Evolutionary conservation across 345 rosid species (phyloP).

Genomic region (Moricandia moricandioides): DNA sequence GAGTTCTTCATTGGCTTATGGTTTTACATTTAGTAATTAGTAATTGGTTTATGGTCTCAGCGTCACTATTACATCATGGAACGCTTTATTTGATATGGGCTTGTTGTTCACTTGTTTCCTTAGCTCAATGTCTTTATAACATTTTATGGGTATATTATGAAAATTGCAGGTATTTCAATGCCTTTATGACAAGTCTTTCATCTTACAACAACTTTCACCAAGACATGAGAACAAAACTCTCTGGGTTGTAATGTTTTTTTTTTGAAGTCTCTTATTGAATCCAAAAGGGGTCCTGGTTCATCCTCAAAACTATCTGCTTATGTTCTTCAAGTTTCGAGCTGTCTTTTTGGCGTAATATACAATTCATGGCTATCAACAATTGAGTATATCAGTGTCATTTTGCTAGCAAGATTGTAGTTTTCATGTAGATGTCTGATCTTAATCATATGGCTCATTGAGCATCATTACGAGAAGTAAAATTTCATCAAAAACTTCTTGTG

Average conservation of each 20-base stretch:
- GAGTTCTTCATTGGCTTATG: too few species aligned
- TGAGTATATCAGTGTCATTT: neutral
- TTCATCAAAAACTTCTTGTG: too few species aligned
- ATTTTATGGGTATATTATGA: neutral
- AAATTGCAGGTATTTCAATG: constrained; percentile 34
- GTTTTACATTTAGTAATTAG: neutral
- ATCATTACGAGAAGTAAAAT: too few species aligned
- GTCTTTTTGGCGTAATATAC: neutral
- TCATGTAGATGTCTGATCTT: too few species aligned
- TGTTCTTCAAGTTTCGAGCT: neutral
- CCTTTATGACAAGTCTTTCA: constrained; percentile 32
- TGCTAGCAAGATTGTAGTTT: neutral
- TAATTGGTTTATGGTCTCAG: neutral
- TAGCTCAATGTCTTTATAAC: neutral
- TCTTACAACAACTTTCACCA: constrained; percentile 9
- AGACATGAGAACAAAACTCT: constrained; percentile 9
- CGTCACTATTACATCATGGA: neutral
- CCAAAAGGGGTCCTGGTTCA: neutral
- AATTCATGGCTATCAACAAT: neutral
- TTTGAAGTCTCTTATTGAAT: neutral
- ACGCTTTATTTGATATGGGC: constrained; percentile 4
- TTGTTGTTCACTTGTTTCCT: neutral
- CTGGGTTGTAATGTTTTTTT: neutral
- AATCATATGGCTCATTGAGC: too few species aligned
- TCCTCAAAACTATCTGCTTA: neutral